Evolutionary conservation across 345 rosid genomes (phyloP).

Genomic region (Boechera stricta): DNA sequence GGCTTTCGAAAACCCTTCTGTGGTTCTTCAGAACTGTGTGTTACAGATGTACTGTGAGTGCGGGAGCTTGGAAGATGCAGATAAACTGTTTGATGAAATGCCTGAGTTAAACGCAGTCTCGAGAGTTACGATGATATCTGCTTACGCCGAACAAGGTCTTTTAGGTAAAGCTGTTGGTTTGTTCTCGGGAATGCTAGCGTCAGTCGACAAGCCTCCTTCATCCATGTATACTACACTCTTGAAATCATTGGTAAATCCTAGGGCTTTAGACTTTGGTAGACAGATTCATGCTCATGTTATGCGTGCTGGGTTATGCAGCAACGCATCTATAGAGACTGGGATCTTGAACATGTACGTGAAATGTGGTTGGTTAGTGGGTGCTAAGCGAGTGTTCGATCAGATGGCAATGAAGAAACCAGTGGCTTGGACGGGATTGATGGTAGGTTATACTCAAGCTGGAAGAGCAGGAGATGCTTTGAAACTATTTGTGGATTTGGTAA

Average conservation of each 20-base stretch:
- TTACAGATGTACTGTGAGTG: conserved; percentile 60
- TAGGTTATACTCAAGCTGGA: conserved; percentile 60
- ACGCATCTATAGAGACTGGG: conserved; percentile 49
- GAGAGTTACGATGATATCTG: conserved; percentile 60
- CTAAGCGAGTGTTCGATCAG: conserved; percentile 57
- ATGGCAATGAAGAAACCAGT: conserved; percentile 60
- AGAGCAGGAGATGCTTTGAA: conserved; percentile 54
- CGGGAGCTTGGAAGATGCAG: conserved; percentile 64
- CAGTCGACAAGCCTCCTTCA: conserved; percentile 48
- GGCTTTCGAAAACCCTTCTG: conserved; percentile 44
- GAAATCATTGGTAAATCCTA: conserved; percentile 52
- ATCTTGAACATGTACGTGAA: conserved; percentile 66
- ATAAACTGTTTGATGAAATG: conserved; percentile 67
- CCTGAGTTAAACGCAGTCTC: conserved; percentile 51
- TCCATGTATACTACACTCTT: conserved; percentile 52
- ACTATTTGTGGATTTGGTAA: conserved; percentile 55
- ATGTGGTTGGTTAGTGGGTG: conserved; percentile 67
- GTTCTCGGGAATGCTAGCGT: conserved; percentile 51
- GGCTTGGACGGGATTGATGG: conserved; percentile 71
- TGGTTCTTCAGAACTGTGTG: conserved; percentile 53
- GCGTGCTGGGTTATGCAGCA: conserved; percentile 51
- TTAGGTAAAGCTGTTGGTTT: conserved; percentile 51
- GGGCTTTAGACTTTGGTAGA: conserved; percentile 54
- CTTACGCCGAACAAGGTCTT: conserved; percentile 50
- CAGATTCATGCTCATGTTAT: conserved; percentile 68